Base-by-base conservation (phyloP, 2,329 filamentous ascomycete species). In the Fusarium clavum region DNA sequence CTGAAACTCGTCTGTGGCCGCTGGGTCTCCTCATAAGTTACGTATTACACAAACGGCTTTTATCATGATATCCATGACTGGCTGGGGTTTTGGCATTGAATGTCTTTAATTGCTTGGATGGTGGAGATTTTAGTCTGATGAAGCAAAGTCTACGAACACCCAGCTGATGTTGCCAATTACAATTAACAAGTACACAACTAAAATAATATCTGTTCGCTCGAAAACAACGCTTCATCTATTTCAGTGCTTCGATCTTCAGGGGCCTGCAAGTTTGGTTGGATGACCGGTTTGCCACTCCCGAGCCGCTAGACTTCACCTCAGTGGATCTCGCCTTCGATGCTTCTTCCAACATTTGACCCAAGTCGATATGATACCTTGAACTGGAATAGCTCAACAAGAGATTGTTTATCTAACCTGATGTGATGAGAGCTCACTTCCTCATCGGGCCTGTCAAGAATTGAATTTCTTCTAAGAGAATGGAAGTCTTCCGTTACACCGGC, bases 261-360 rank as follows among this genome's bases (percentile, higher is more conserved):
- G 67, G 67, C 47, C 20, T 51, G 34, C 34, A 38, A 38, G 34
- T 38, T 38, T 38, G 30, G 16, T 51, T 51, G 47, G 24, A 41
- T 53, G 41, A 27, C 38, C 57, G 46, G 47, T 34, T 70, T 49
- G 62, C 67, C 67, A 70, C 67, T 70, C 67, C 67, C 62, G 67
- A 51, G 38, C 64, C 64, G 57, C 64, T 55, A 67, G 52, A 55
- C 47, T 11, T 53, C 32, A 34, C 20, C 40, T 34, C 46, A 30
- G 57, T 64, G 51, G 64, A 53, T 29, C 44, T 27, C 32, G n/a
- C 24, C 22, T 53, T 53, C 16, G 9, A 45, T 38, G 49, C 54
- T 38, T 56, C 24, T 14, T 58, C 34, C 22, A 25, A 43, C 24
- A 20, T 27, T 53, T 20, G 38, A 25, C 16, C 10, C 32, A 53